Base-by-base conservation (phyloP, 495 filamentous ascomycete species). In the Xeromyces bisporus region DNA sequence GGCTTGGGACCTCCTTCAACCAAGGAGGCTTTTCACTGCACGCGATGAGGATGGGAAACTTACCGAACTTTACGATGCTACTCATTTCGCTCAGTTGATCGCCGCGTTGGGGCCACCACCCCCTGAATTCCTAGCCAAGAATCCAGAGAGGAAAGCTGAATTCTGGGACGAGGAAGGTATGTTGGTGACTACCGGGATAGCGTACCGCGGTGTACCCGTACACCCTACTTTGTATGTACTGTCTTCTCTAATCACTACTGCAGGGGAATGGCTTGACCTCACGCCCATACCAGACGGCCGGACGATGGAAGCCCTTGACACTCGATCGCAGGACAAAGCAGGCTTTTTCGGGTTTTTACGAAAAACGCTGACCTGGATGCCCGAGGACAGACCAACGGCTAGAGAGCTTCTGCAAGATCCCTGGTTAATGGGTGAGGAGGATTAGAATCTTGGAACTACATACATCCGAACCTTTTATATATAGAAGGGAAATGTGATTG, bases 1-100 rank as follows among this genome's bases (percentile, higher is more conserved):
- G 63, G 46, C 60, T 7, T 65, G 60, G 56, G 57, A 65, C 29
- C 29, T 66, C 0, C 60, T 63, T 18, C 54, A 58, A 34, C 42
- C 50, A 9, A 41, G 46, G 5, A 46, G 50, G 26, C 38, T 64
- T n/a, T 69, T 69, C 31, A 41, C 34, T 1, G 56, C 55, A 2
- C 37, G 41, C 7, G 37, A 52, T 21, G 37, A 41, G 6, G 41
- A 47, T 25, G 36, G 47, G 7, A 31, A 43, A 16, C 49, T 64
- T 29, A 56, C 50, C 12, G 32, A 43, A 16, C 49, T 64, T 29
- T 57, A 51, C 12, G 50, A 63, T 23, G 51, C 50, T 11, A 44
- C 57, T 8, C 56, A 60, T 43, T 42, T 64, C 4, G 54, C 55
- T 12, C 46, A 56, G 32, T 41, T 67, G 0, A 47, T 62, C 37